A percentile compares a stretch with the other conserved stretches of the same genome.
Evolutionary conservation across 768 basidiomycete species (phyloP).

Genomic region (Lactarius hengduanensis): DNA sequence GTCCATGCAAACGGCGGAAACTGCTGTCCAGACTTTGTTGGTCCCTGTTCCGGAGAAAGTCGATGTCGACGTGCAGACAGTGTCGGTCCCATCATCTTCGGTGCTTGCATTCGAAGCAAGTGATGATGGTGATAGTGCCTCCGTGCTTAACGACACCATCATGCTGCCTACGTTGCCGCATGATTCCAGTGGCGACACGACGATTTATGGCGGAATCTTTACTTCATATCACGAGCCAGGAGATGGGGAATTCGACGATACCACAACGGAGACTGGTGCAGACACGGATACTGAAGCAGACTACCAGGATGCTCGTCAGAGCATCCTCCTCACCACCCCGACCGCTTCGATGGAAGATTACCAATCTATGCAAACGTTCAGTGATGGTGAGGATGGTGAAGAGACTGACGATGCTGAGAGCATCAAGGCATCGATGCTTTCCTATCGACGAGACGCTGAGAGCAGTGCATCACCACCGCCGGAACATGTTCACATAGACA

Average conservation of each 20-base stretch:
- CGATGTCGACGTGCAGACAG: conserved; percentile 31
- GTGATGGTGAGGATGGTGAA: conserved; percentile 61
- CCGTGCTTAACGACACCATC: conserved; percentile 20
- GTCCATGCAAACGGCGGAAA: conserved; percentile 34
- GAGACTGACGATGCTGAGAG: conserved; percentile 65
- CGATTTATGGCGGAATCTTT: conserved; percentile 29
- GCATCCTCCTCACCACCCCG: conserved; percentile 57
- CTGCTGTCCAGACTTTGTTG: conserved; percentile 37
- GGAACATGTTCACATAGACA: conserved; percentile 21
- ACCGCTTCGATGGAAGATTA: conserved; percentile 48
- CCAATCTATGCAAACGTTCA: conserved; percentile 31
- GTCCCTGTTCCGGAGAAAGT: conserved; percentile 18
- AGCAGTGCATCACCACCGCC: conserved; percentile 21
- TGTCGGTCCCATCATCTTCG: conserved; percentile 5
- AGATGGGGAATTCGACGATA: conserved; percentile 41
- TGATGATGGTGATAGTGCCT: conserved; percentile 12
- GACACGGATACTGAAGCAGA: conserved; percentile 70
- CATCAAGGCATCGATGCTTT: conserved; percentile 61
- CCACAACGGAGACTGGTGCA: conserved; percentile 58
- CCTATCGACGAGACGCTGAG: conserved; percentile 29
- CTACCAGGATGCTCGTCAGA: conserved; percentile 76
- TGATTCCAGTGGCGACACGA: conserved; percentile 37
- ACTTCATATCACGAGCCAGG: conserved; percentile 37
- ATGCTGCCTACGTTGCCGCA: conserved; percentile 25
- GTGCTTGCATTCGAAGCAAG: conserved; percentile 22